A percentile compares a stretch with the other conserved stretches of the same genome.
Conservation (phyloP, 2,329 filamentous ascomycete species). For the Colletotrichum incanum region DNA sequence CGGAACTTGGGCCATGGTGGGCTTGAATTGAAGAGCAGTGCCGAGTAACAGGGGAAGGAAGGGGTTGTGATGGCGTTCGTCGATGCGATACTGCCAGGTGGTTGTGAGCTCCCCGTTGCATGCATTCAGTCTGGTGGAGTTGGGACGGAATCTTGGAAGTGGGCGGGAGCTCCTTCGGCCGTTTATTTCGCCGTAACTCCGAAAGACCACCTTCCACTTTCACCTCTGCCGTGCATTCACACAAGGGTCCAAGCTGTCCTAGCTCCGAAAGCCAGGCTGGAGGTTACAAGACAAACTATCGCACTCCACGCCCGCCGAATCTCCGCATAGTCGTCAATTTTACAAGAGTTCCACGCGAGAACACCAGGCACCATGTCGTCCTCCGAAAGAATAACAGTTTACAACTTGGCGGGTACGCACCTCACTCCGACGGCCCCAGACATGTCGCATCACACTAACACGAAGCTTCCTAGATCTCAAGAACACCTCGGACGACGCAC, state of each 20-base stretch:
- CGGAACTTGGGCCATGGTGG: conserved; percentile 83
- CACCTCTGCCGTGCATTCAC: conserved; percentile 22
- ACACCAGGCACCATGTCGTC: conserved; percentile 55
- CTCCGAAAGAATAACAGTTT: conserved; percentile 74
- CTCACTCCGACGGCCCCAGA: conserved; percentile 4
- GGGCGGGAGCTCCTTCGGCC: conserved; percentile 40
- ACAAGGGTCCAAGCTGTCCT: conserved; percentile 40
- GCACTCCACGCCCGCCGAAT: conserved; percentile 13
- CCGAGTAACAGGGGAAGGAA: conserved; percentile 6
- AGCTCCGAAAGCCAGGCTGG: conserved; percentile 41
- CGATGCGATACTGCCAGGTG: conserved; percentile 21
- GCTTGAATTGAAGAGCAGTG: conserved; percentile 6
- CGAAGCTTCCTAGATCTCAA: conserved; percentile 81
- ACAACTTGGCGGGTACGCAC: conserved; percentile 74
- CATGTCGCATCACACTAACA: conserved; percentile 40
- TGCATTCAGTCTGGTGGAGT: conserved; percentile 15
- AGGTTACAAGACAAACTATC: conserved; percentile 40
- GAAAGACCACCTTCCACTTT: conserved; percentile 47
- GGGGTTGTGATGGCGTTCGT: conserved; percentile 14
- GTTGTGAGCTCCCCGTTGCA: conserved; percentile 25
- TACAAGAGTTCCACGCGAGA: neutral
- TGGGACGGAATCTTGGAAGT: neutral
- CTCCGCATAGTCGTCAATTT: neutral
- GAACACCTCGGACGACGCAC: conserved; percentile 95
- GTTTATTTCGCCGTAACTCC: conserved; percentile 41